Base-by-base conservation (phyloP, 2,329 filamentous ascomycete species). In the Trichoderma gracile region DNA sequence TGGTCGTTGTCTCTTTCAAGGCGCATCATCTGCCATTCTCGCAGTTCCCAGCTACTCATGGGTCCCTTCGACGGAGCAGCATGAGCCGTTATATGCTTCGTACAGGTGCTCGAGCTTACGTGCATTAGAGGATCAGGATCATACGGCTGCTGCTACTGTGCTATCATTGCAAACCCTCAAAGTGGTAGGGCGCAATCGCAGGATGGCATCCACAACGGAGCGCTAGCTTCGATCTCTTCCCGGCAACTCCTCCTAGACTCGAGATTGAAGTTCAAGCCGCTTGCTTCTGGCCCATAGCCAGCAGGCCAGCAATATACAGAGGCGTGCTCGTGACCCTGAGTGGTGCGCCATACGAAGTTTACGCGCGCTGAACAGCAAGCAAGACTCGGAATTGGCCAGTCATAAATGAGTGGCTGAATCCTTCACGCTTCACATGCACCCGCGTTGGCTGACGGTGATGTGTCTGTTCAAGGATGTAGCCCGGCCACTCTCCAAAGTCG, bases 151-250 rank as follows among this genome's bases (percentile, higher is more conserved):
- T 57, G 23, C 42, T 45, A n/a, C 47, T 25, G 47, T 25, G 25
- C 23, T 57, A n/a, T 15, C 30, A 17, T 40, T 33, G 45, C 23
- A 25, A 57, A 19, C 17, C 27, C 55, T 58, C 19, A 21, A 61
- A 30, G 15, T 27, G 43, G 53, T 38, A 64, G 53, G 52, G 53
- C 45, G 23, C 38, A 33, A 50, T 46, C 49, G 30, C 46, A 43
- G 45, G 53, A 50, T 38, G 61, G 61, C 61, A 64, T 64, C 53
- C 45, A 46, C 61, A 38, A 38, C 27, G 55, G n/a, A 58, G 46
- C 47, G 53, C 55, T 60, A 64, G 63, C 55, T 45, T 64, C 55
- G 55, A 60, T 64, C 63, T 60, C 47, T 42, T 40, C 53, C 30
- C 25, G 49, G 55, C 43, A 33, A 50, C 45, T 43, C 33, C 47